Conservation (phyloP, 2,329 filamentous ascomycete species). For the Lachnellula occidentalis region DNA sequence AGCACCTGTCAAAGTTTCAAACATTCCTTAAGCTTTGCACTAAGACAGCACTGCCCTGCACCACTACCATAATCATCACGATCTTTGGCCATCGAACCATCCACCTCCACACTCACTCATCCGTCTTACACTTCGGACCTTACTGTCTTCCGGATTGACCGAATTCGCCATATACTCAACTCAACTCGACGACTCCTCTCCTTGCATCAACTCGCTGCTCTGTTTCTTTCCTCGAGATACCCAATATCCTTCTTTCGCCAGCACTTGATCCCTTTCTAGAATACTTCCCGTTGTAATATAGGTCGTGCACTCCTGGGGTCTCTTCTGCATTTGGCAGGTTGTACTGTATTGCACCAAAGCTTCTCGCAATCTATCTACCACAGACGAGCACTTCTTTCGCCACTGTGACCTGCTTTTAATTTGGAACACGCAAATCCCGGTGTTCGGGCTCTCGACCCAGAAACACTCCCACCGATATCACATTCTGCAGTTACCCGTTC, state of each 20-base stretch:
- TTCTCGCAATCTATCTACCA: conserved; percentile 12
- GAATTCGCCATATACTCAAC: conserved; percentile 1
- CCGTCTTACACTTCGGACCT: background rate
- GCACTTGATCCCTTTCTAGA: conserved; percentile 72
- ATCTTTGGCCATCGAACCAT: conserved; percentile 3
- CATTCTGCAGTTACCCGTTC: conserved; percentile 21
- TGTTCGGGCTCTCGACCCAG: conserved; percentile 25
- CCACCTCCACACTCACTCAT: background rate
- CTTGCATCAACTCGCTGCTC: conserved; percentile 6
- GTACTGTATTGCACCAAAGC: conserved; percentile 13
- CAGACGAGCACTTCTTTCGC: conserved; percentile 8
- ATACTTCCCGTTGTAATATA: conserved; percentile 87
- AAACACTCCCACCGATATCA: conserved; percentile 25
- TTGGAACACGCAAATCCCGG: conserved; percentile 20
- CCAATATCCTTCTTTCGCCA: conserved; percentile 46
- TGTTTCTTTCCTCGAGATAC: conserved; percentile 13
- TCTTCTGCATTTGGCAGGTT: conserved; percentile 20
- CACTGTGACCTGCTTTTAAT: conserved; percentile 17
- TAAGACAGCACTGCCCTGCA: background rate
- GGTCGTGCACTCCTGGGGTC: conserved; percentile 35
- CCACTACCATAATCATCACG: background rate
- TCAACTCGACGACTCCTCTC: background rate
- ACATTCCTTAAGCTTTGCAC: conserved; percentile 12
- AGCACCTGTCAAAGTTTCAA: conserved; percentile 11
- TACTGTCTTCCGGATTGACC: conserved; percentile 1